Percentiles rank a stretch among this genome's conserved stretches.
Conservation (phyloP, 768 basidiomycete species). For the Grammothele lineata region DNA sequence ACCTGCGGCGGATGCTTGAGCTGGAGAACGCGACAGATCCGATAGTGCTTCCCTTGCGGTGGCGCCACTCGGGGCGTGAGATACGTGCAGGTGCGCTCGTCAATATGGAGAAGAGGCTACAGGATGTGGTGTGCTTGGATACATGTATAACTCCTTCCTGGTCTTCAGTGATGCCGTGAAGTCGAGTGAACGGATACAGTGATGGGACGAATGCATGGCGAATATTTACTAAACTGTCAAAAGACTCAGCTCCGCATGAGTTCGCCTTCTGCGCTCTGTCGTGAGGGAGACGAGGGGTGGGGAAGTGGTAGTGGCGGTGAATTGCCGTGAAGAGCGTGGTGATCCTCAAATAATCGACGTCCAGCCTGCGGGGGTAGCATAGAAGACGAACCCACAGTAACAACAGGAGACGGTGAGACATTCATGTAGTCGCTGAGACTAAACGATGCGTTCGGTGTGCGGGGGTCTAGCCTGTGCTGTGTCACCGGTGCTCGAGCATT, state of each 20-base stretch:
- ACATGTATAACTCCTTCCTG: conserved; percentile 10
- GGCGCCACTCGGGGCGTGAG: too few species aligned
- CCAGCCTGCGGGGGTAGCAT: conserved; percentile 62
- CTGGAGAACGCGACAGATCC: too few species aligned
- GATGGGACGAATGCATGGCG: not conserved
- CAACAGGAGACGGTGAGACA: conserved; percentile 60
- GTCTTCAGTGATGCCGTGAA: conserved; percentile 6
- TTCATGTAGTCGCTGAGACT: conserved; percentile 72
- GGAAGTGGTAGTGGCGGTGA: not conserved
- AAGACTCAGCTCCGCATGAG: too few species aligned
- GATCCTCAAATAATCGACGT: conserved; percentile 66
- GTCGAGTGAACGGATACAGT: conserved; percentile 9
- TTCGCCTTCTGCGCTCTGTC: too few species aligned
- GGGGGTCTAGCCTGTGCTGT: conserved; percentile 31
- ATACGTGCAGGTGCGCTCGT: too few species aligned
- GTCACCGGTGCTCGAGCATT: too few species aligned
- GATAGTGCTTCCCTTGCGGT: too few species aligned
- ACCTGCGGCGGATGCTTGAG: too few species aligned
- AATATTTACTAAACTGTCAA: conserved; percentile 1
- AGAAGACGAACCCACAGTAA: conserved; percentile 30
- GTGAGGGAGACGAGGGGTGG: not conserved
- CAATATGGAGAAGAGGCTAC: conserved; percentile 8
- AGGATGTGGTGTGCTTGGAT: conserved; percentile 16
- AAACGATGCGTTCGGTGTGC: conserved; percentile 40
- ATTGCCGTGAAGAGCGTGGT: conserved; percentile 32